Percentiles rank a stretch among this genome's conserved stretches.
Evolutionary conservation across 345 rosid genomes (phyloP).

Genomic region (Trapa bicornis): DNA sequence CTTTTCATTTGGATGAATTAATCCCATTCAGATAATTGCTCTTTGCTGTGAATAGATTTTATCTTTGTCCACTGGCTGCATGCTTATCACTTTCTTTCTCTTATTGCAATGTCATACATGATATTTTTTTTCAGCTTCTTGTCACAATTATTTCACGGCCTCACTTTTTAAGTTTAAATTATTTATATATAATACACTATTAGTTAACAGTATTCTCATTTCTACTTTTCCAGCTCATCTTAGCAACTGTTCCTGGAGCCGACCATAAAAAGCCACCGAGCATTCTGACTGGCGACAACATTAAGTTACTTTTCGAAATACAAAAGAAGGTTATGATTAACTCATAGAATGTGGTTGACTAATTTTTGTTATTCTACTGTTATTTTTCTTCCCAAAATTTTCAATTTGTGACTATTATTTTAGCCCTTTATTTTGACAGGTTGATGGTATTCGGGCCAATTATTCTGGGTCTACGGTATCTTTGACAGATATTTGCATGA

Average conservation of each 20-base stretch:
- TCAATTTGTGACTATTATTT: slow-evolving; percentile 4
- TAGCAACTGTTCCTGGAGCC: slow-evolving; percentile 62
- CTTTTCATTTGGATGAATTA: not conserved
- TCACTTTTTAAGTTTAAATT: too few species aligned
- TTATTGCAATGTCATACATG: not conserved
- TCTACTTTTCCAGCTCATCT: slow-evolving; percentile 44
- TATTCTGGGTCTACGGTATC: slow-evolving; percentile 74
- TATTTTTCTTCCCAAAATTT: not conserved
- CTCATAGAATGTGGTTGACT: slow-evolving; percentile 1
- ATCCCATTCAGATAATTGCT: not conserved
- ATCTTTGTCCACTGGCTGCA: not conserved
- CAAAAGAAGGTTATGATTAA: slow-evolving; percentile 65
- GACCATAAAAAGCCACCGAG: slow-evolving; percentile 38
- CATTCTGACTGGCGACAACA: slow-evolving; percentile 72
- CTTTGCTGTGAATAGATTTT: not conserved
- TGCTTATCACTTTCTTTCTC: not conserved
- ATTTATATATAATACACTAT: too few species aligned
- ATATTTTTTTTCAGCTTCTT: not conserved
- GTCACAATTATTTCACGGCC: not conserved
- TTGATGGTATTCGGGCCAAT: slow-evolving; percentile 72
- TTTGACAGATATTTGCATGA: slow-evolving; percentile 84
- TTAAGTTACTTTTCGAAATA: slow-evolving; percentile 81
- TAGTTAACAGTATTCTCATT: not conserved
- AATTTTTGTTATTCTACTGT: not conserved
- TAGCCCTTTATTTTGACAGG: slow-evolving; percentile 29